Evolutionary conservation across 192 early-diverging fungal species (phyloP), one percentile per base, ranked within the genome.

Genomic region (Coemansia sp.): DNA sequence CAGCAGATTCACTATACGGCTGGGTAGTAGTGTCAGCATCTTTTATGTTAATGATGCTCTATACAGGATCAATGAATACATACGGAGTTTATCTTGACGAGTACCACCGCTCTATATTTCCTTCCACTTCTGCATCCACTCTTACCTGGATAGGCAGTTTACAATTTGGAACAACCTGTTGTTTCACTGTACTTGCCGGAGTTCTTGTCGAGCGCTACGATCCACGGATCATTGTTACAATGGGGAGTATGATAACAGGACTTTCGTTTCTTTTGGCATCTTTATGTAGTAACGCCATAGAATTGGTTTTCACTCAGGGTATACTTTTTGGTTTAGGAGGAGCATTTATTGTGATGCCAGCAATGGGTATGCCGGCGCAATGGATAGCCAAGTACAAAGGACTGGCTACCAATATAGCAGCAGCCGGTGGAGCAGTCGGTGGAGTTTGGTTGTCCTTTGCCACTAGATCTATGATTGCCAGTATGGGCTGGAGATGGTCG

Each of bases 281-380:
- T 0, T 36, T 49, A 1, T 63, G 72, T 45, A 66, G 27, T 4
- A 30, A 72, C 36, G 58, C 83, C 0, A 80, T 77, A 74, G 81
- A 83, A 23, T 53, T 91, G 8, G 67, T 86, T 24, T 42, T 88
- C 22, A 81, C 88, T 1, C 89, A 90, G 54, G 85, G 86, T 5
- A 46, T 90, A 6, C 37, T 93, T 44, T 86, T 84, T 69, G 91
- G 91, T 6, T 45, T 85, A n/a, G 85, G 85, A 6, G 67, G 72
- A 10, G 79, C 79, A 13, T 53, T 88, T 20, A 40, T 84, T 8
- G 81, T 82, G 47, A 80, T 87, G 25, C 84, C 85, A 0, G 77
- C 80, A n/a, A 75, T 91, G 24, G 77, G 79, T 23, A 65, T 87
- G 18, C 80, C 84, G 11, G 60, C 77, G 4, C 85, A 90, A 48